Conservation (phyloP, 2,329 filamentous ascomycete species). For the Pseudocercospora musae region DNA sequence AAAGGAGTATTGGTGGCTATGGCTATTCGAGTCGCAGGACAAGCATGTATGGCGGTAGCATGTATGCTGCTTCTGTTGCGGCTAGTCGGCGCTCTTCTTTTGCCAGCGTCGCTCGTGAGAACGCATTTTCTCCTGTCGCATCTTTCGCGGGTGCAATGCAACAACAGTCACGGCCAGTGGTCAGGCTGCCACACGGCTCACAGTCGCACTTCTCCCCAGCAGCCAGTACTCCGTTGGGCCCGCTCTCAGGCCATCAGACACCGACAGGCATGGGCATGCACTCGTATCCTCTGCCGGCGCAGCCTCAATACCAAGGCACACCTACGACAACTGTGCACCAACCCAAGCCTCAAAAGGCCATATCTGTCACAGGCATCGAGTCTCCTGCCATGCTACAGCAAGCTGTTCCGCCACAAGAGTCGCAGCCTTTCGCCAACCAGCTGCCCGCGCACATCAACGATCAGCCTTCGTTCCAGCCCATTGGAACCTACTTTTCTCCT, state of each 20-base stretch:
- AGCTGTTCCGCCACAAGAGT: conserved; percentile 50
- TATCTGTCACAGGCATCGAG: conserved; percentile 91
- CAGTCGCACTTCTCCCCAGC: conserved; percentile 35
- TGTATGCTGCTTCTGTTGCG: conserved; percentile 82
- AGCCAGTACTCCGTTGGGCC: conserved; percentile 32
- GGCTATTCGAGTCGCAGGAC: conserved; percentile 71
- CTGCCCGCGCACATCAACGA: conserved; percentile 71
- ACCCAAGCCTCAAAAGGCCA: conserved; percentile 88
- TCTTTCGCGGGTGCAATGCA: conserved; percentile 57
- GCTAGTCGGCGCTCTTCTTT: conserved; percentile 84
- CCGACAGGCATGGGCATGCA: conserved; percentile 53
- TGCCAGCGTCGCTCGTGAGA: conserved; percentile 66
- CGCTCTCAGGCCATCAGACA: conserved; percentile 36
- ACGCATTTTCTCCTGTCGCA: conserved; percentile 71
- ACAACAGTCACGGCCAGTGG: conserved; percentile 67
- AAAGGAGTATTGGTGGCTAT: conserved; percentile 66
- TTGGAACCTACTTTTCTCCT: conserved; percentile 50
- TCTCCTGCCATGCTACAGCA: conserved; percentile 67
- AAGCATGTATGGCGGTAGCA: conserved; percentile 77
- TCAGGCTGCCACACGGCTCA: conserved; percentile 70
- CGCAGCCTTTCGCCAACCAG: conserved; percentile 91
- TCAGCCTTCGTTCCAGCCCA: conserved; percentile 50
- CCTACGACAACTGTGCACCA: conserved; percentile 79
- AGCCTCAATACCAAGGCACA: conserved; percentile 59
- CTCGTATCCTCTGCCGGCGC: conserved; percentile 53